Evolutionary conservation across 164 flowering plant genomes (phyloP), one percentile per base, ranked within the genome.

Genomic region (Cinnamomum micranthum): DNA sequence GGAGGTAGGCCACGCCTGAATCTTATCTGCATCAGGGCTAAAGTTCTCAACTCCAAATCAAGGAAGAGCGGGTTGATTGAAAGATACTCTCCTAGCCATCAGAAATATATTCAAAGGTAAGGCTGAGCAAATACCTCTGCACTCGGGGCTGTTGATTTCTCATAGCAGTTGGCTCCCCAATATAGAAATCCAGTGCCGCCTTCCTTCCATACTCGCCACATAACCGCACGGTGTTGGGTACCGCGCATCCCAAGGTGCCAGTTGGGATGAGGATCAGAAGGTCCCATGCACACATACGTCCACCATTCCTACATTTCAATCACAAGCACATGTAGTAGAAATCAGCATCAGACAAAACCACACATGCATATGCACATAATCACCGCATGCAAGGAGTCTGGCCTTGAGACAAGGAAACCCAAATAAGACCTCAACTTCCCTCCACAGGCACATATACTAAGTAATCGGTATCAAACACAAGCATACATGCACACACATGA

Each of bases 171-270:
- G 71, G 98, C 95, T 75, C 99, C 98, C 99, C 98, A 95, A 73
- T 93, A 93, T 2, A 95, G 80, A 73, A 95, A 95, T 2, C 97
- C 98, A 15, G 94, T 93, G 33, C 93, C 96, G 35, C 98, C 98
- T 83, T 95, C 98, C 82, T 92, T 95, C 98, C 99, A 95, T 5
- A 93, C 95, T 72, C 97, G 93, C 99, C 99, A 95, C 97, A 95
- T 91, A 50, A 95, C 98, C 69, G 98, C 99, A 79, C 99, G 98
- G 75, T 95, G 99, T 80, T 95, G 99, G 12, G 98, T 91, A 24
- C 99, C 99, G 69, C 97, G 87, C 99, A 95, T 95, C 14, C 99
- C 98, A 35, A 93, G 89, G 78, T 95, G 99, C 99, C 98, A 95
- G 77, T 93, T 93, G 10, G 99, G 99, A 75, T 93, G 98, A 70